Conservation (phyloP, 2,329 filamentous ascomycete species). For the Aspergillus pseudotamarii region DNA sequence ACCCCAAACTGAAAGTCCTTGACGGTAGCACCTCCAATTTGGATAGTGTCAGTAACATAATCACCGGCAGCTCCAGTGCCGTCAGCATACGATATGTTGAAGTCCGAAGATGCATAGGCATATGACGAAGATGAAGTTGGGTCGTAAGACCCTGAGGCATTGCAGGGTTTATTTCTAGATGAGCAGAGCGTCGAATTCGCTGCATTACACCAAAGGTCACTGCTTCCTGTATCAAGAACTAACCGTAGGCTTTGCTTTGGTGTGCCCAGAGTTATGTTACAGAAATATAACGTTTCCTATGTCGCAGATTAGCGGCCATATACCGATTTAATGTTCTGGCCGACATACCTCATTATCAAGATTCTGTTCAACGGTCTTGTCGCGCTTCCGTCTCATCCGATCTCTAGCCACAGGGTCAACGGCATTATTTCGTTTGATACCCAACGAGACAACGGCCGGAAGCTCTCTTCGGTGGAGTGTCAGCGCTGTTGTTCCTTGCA, state of each 20-base stretch:
- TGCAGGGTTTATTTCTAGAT: conserved; percentile 45
- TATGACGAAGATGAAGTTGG: conserved; percentile 72
- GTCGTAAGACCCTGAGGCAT: conserved; percentile 54
- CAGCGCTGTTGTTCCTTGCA: conserved; percentile 25
- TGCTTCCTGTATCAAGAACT: conserved; percentile 65
- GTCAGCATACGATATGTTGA: conserved; percentile 88
- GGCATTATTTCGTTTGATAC: conserved; percentile 54
- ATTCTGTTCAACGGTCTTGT: conserved; percentile 44
- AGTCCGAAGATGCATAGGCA: conserved; percentile 69
- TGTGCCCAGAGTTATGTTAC: conserved; percentile 61
- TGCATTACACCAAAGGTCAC: conserved; percentile 64
- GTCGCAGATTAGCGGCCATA: conserved; percentile 3
- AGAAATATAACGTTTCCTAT: conserved; percentile 60
- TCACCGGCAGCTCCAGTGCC: conserved; percentile 76
- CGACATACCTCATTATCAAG: conserved; percentile 57
- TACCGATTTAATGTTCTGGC: background rate
- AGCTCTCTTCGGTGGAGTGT: conserved; percentile 35
- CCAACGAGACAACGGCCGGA: conserved; percentile 53
- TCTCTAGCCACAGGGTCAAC: conserved; percentile 52
- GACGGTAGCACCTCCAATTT: conserved; percentile 53
- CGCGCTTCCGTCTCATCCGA: conserved; percentile 45
- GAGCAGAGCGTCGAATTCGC: conserved; percentile 53
- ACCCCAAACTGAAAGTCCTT: conserved; percentile 61
- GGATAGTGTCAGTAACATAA: conserved; percentile 75
- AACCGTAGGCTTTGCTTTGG: conserved; percentile 58